phyloP scores from a whole-genome alignment of 2,329 filamentous ascomycete genomes.

The Dothistroma septosporum region DNA sequence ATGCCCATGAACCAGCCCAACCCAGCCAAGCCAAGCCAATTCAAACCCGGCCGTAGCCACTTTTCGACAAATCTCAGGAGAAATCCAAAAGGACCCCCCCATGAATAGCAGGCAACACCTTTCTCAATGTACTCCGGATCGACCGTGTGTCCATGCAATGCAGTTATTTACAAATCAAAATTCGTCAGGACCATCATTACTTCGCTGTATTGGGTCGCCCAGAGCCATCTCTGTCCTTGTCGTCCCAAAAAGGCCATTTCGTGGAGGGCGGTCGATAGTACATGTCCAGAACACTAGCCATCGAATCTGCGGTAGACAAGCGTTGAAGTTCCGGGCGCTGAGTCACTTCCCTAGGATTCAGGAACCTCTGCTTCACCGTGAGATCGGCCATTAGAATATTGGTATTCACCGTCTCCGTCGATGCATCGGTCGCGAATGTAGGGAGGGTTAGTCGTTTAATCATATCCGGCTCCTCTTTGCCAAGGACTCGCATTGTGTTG shows the following conservation, averaged over 20 bases:
- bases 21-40: too few relatives aligned
- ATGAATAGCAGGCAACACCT: not conserved
- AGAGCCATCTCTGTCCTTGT: not conserved
- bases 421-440: slow-evolving; percentile 15
- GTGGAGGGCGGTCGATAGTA: slow-evolving; percentile 1
- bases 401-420: slow-evolving; percentile 20
- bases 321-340: not conserved
- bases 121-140: not conserved
- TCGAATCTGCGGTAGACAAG: not conserved
- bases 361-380: not conserved
- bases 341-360: not conserved
- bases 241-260: slow-evolving; percentile 1
- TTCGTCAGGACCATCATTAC: slow-evolving; percentile 2
- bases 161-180: slow-evolving; percentile 6
- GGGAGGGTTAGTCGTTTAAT: slow-evolving; percentile 38
- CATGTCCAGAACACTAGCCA: slow-evolving; percentile 2
- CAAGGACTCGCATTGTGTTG: slow-evolving; percentile 54
- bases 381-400: slow-evolving; percentile 18
- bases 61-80: not conserved
- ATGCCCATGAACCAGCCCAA: not conserved
- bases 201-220: not conserved
- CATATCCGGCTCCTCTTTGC: slow-evolving; percentile 63
- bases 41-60: not conserved
- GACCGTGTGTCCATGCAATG: slow-evolving; percentile 4
- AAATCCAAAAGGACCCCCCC: not conserved